phyloP scores from a whole-genome alignment of 495 filamentous ascomycete species.

The Pyrenula massariospora region DNA sequence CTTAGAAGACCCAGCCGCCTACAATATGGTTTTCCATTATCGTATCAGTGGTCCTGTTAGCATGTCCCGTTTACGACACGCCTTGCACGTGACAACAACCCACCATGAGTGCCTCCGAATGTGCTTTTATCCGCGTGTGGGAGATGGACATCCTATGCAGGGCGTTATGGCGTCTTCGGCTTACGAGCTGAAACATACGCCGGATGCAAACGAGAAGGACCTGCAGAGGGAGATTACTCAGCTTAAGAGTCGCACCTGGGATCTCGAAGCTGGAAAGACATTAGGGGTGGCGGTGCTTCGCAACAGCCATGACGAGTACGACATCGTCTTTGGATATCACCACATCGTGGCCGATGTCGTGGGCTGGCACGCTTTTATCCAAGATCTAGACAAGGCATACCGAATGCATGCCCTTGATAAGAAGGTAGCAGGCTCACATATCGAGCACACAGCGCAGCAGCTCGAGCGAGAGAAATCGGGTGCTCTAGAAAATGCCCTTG shows the following conservation, averaged over 20 bases:
- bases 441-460: too few relatives aligned
- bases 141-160: slow-evolving; percentile 3
- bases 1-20: too few relatives aligned
- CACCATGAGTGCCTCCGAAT: too few relatives aligned
- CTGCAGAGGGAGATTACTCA: not conserved
- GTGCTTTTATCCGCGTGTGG: slow-evolving; percentile 10
- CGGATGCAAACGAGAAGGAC: slow-evolving; percentile 1
- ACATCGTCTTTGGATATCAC: slow-evolving; percentile 10
- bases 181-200: not conserved
- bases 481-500: slow-evolving; percentile 8
- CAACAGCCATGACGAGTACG: slow-evolving; percentile 1
- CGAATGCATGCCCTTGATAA: too few relatives aligned
- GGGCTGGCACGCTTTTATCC: slow-evolving; percentile 13
- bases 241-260: slow-evolving; percentile 3
- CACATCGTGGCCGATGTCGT: slow-evolving; percentile 27
- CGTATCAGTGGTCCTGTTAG: too few relatives aligned
- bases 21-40: too few relatives aligned
- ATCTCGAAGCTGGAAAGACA: slow-evolving; percentile 7
- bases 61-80: too few relatives aligned
- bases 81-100: too few relatives aligned
- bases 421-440: too few relatives aligned
- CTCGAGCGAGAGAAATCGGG: too few relatives aligned
- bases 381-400: slow-evolving; percentile 18
- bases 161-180: slow-evolving; percentile 2
- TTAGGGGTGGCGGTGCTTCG: slow-evolving; percentile 6